Base-by-base conservation (phyloP, 257 asterid species). In the Solanum arcanum region DNA sequence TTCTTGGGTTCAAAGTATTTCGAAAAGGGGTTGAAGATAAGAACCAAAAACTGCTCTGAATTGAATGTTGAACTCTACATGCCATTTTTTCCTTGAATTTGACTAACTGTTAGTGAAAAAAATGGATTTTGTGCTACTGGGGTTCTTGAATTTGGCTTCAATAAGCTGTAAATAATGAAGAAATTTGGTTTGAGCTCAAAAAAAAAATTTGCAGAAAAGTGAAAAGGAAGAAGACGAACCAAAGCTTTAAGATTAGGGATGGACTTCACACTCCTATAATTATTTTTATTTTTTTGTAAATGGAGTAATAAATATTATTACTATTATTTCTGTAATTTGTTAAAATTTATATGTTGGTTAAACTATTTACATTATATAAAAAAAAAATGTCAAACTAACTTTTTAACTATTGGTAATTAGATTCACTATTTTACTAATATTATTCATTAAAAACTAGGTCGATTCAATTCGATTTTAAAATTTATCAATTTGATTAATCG, bases 11-110 rank as follows among this genome's bases (percentile, higher is more conserved):
- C 1, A 86, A 9, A 4, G 91, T 83, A 87, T 89, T 44, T 74
- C 47, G 66, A 5, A 89, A 86, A 47, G 89, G 78, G 86, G 91
- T 86, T 89, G 77, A 83, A 13, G 88, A 83, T 14, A 92, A 90
- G 86, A 92, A 90, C 86, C 93, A 92, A 69, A 93, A 87, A 89
- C 94, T 86, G 89, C 89, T 94, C 15, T 93, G 95, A 52, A 95
- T 87, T 64, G 97, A 92, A 88, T 87, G 89, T 23, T 92, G 98
- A 86, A 92, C 92, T 91, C 94, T 88, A 81, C 91, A 88, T 82
- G 94, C 94, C 99, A 95, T 96, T 35, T 46, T 44, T 25, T 14
- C 15, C 41, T 29, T 69, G 39, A 13, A 42, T 80, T 47, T 25
- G 49, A n/a, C 25, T 12, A 20, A 77, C 0, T n/a, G 39, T 47